Evolutionary conservation across 345 rosid genomes (phyloP).

Genomic region (Lepidium sativum): DNA sequence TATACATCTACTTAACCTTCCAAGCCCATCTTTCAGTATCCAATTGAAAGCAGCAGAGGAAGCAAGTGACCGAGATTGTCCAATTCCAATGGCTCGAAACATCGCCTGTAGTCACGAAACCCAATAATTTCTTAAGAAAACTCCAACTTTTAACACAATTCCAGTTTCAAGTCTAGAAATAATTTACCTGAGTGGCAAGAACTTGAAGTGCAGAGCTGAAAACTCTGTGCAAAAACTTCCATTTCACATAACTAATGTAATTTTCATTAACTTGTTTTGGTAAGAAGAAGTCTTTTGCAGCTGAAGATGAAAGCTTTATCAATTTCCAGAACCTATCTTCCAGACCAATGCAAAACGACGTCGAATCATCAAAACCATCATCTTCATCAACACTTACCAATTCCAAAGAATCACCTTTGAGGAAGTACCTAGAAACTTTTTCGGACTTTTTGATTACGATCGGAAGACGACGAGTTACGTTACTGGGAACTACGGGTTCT

Average conservation of each 20-base stretch:
- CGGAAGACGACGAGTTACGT: not conserved
- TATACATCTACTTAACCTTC: conserved; percentile 77
- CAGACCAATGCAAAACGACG: conserved; percentile 9
- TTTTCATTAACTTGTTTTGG: conserved; percentile 59
- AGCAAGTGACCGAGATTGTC: conserved; percentile 70
- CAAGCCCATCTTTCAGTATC: conserved; percentile 90
- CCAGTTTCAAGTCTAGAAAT: not conserved
- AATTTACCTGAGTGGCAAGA: conserved; percentile 83
- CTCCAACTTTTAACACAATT: not conserved
- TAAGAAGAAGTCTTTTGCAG: conserved; percentile 54
- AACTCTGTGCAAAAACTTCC: conserved; percentile 87
- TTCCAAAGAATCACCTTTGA: conserved; percentile 20
- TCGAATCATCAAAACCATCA: not conserved
- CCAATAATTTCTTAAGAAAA: not conserved
- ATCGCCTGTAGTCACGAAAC: conserved; percentile 39
- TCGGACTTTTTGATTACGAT: conserved; percentile 9
- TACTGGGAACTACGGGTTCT: not conserved
- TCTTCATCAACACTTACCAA: not conserved
- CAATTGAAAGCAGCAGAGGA: conserved; percentile 91
- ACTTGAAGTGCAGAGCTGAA: conserved; percentile 90
- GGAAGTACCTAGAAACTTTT: conserved; percentile 12
- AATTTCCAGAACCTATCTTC: conserved; percentile 22
- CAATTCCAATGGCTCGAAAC: conserved; percentile 90
- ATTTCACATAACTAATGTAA: conserved; percentile 66
- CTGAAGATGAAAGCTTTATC: conserved; percentile 32